A percentile compares a stretch with the other conserved stretches of the same genome.
Evolutionary conservation across 352 stramenopile species (phyloP).

Genomic region (Pythium oligandrum): DNA sequence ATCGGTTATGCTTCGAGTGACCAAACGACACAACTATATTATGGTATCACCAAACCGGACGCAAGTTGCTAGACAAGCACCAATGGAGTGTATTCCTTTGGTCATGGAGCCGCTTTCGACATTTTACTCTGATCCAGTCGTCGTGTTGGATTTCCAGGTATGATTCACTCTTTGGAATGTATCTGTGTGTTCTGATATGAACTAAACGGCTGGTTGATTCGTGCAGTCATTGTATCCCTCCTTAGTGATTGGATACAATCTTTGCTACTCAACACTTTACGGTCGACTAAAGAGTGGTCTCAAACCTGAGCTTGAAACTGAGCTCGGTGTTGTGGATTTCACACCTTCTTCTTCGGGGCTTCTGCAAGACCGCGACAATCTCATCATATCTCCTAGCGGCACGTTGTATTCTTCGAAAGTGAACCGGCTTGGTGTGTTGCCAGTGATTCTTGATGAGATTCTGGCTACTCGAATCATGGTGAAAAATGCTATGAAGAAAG

Average conservation of each 20-base stretch:
- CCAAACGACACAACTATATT: conserved; percentile 86
- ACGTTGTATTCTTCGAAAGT: conserved; percentile 92
- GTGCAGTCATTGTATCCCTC: conserved; percentile 97
- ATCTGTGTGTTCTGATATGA: background rate
- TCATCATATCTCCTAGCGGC: conserved; percentile 91
- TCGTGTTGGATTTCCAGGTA: conserved; percentile 98
- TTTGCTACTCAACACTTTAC: conserved; percentile 97
- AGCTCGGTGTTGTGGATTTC: conserved; percentile 62
- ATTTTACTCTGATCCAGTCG: conserved; percentile 96
- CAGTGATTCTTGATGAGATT: conserved; percentile 95
- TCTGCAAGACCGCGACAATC: conserved; percentile 35
- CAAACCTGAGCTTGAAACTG: conserved; percentile 56
- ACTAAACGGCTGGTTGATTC: background rate
- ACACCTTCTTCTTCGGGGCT: conserved; percentile 37
- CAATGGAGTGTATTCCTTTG: conserved; percentile 91
- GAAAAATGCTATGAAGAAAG: conserved; percentile 94
- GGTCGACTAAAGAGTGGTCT: conserved; percentile 87
- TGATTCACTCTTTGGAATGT: background rate
- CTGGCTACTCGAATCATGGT: conserved; percentile 97
- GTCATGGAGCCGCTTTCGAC: conserved; percentile 94
- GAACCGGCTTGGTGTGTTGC: conserved; percentile 93
- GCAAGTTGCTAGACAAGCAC: conserved; percentile 85
- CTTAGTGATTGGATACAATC: conserved; percentile 99
- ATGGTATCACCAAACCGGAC: conserved; percentile 72
- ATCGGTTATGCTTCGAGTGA: conserved; percentile 89